Conservation (phyloP, 2,329 filamentous ascomycete genomes). For the Fusarium camptoceras region DNA sequence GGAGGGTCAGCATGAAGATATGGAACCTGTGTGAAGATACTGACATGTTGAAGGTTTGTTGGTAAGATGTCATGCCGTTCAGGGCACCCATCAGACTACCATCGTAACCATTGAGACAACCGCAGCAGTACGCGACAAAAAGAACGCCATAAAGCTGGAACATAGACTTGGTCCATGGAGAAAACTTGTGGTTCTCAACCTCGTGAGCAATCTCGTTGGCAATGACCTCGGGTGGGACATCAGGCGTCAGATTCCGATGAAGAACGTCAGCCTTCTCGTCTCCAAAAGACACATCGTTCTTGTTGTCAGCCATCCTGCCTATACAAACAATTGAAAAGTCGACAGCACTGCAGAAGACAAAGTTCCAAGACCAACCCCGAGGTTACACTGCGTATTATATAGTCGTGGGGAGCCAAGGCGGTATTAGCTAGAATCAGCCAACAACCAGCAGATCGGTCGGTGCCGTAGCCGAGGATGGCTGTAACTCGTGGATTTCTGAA, state of each 20-base stretch:
- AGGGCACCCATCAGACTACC: conserved; percentile 44
- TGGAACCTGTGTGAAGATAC: rapidly evolving
- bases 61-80: conserved; percentile 46
- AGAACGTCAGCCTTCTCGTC: conserved; percentile 16
- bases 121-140: conserved; percentile 63
- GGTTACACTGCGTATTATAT: conserved; percentile 9
- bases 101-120: conserved; percentile 55
- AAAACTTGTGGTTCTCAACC: conserved; percentile 53
- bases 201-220: conserved; percentile 57
- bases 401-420: not conserved
- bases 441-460: not conserved
- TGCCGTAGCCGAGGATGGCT: conserved; percentile 1
- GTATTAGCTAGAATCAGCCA: conserved; percentile 9
- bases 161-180: conserved; percentile 63
- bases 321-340: not conserved
- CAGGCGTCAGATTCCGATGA: conserved; percentile 3
- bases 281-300: not conserved
- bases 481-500: conserved; percentile 4
- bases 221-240: conserved; percentile 25
- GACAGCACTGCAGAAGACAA: not conserved
- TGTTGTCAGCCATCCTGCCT: conserved; percentile 10
- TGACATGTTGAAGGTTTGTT: conserved; percentile 36
- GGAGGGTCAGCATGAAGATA: rapidly evolving
- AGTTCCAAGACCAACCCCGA: not conserved
- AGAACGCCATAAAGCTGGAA: conserved; percentile 63